Evolutionary conservation across 2,329 filamentous ascomycete genomes (phyloP).

Genomic region (Aschersonia sp.): DNA sequence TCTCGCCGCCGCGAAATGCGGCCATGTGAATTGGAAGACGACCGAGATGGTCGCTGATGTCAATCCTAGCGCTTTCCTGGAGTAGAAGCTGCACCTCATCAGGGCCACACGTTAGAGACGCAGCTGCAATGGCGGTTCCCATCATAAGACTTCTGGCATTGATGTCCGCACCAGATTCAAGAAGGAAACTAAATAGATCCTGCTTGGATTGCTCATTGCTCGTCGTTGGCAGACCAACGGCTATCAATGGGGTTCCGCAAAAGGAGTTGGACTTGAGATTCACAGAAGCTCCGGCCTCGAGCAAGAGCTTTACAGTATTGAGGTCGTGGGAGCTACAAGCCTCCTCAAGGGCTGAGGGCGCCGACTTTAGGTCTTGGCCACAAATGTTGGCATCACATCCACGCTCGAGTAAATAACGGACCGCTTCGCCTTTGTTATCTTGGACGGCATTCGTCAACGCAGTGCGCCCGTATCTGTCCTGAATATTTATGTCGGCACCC

Average conservation of each 20-base stretch:
- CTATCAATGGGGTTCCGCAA: neutral
- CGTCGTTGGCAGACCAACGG: neutral
- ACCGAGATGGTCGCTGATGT: neutral
- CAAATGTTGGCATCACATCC: neutral
- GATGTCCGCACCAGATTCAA: neutral
- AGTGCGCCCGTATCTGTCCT: neutral
- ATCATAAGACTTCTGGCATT: neutral
- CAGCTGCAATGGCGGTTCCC: neutral
- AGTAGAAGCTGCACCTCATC: neutral
- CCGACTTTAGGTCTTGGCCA: neutral
- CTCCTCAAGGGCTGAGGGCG: neutral
- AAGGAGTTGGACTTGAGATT: neutral
- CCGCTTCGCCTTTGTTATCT: neutral
- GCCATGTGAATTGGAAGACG: neutral
- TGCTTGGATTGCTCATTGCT: neutral
- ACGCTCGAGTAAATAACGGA: neutral
- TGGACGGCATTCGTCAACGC: neutral
- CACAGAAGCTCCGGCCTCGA: neutral
- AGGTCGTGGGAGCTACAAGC: neutral
- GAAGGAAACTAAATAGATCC: neutral
- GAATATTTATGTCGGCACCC: neutral
- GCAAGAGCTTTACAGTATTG: neutral
- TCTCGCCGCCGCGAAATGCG: neutral
- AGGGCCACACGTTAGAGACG: neutral
- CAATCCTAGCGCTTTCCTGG: neutral